phyloP scores from a whole-genome alignment of 2,329 filamentous ascomycete genomes.

The Metarhizium brunneum region DNA sequence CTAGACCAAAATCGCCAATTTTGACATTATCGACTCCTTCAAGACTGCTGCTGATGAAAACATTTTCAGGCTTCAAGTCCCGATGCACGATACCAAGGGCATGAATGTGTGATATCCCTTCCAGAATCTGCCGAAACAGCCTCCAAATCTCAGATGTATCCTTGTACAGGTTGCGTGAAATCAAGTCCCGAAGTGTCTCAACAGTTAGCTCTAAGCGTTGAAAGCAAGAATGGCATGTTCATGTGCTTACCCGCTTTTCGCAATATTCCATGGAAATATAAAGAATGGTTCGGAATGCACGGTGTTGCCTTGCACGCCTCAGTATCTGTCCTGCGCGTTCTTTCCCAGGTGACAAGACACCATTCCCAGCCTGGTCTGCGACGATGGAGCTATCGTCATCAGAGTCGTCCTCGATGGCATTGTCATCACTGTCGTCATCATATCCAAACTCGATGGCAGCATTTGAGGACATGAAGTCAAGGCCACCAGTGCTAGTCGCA shows the following conservation, averaged over 20 bases:
- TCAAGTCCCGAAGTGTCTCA: constrained; percentile 76
- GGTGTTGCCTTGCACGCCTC: constrained; percentile 30
- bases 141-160: constrained; percentile 78
- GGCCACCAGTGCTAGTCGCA: constrained; percentile 63
- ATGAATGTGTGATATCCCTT: constrained; percentile 86
- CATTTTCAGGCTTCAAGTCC: constrained; percentile 93
- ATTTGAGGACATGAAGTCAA: constrained; percentile 90
- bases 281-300: constrained; percentile 60
- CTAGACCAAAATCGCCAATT: constrained; percentile 93
- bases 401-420: constrained; percentile 36
- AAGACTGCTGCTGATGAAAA: constrained; percentile 65
- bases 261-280: constrained; percentile 99
- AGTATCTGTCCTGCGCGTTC: constrained; percentile 19
- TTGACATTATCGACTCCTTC: constrained; percentile 84
- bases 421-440: constrained; percentile 36
- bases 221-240: neutral
- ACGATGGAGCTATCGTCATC: constrained; percentile 31
- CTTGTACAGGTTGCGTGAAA: constrained; percentile 64
- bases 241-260: constrained; percentile 62
- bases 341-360: constrained; percentile 20
- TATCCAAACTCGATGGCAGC: constrained; percentile 72
- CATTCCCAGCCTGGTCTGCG: constrained; percentile 20
- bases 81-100: constrained; percentile 86
- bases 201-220: neutral
- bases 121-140: constrained; percentile 81